These are phyloP conservation scores for Brassica incana DNA, from an alignment of 345 rosid species.

Conservation along the genomic window DNA sequence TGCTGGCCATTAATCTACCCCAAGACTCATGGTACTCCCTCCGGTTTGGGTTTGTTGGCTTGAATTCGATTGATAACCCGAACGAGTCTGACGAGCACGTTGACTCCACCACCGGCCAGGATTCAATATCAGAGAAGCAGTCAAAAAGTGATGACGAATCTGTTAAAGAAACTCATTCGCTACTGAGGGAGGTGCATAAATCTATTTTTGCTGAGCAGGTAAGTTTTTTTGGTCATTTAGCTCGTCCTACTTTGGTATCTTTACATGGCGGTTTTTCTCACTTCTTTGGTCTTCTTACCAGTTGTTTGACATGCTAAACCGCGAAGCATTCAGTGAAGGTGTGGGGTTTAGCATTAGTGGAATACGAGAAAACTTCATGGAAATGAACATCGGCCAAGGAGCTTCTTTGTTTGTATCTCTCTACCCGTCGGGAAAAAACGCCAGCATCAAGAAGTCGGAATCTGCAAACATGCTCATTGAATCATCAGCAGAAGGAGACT, in stretches of 20 bases:
- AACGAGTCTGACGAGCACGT: slow-evolving; percentile 42
- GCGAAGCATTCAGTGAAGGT: slow-evolving; percentile 77
- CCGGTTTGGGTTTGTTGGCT: slow-evolving; percentile 76
- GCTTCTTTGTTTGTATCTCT: slow-evolving; percentile 72
- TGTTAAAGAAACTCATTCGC: slow-evolving; percentile 63
- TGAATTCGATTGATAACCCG: slow-evolving; percentile 34
- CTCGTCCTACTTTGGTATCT: not conserved
- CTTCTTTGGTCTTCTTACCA: slow-evolving; percentile 41
- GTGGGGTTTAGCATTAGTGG: slow-evolving; percentile 75
- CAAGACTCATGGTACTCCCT: slow-evolving; percentile 68
- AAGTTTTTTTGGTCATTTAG: slow-evolving; percentile 7
- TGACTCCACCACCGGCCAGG: slow-evolving; percentile 31
- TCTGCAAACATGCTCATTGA: slow-evolving; percentile 47
- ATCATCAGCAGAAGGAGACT: slow-evolving; percentile 39
- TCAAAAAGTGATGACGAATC: slow-evolving; percentile 55
- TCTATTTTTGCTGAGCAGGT: slow-evolving; percentile 93
- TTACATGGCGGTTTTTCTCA: slow-evolving; percentile 22
- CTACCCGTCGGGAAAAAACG: slow-evolving; percentile 48
- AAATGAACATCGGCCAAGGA: slow-evolving; percentile 71
- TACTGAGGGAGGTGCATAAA: slow-evolving; percentile 72
- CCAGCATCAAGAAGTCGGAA: slow-evolving; percentile 40
- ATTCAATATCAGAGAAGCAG: slow-evolving; percentile 43
- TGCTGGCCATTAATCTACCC: slow-evolving; percentile 85
- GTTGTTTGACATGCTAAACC: slow-evolving; percentile 83
- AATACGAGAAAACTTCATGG: slow-evolving; percentile 77